Evolutionary conservation across 768 basidiomycete genomes (phyloP).

Genomic region (Amanita brunnescens): DNA sequence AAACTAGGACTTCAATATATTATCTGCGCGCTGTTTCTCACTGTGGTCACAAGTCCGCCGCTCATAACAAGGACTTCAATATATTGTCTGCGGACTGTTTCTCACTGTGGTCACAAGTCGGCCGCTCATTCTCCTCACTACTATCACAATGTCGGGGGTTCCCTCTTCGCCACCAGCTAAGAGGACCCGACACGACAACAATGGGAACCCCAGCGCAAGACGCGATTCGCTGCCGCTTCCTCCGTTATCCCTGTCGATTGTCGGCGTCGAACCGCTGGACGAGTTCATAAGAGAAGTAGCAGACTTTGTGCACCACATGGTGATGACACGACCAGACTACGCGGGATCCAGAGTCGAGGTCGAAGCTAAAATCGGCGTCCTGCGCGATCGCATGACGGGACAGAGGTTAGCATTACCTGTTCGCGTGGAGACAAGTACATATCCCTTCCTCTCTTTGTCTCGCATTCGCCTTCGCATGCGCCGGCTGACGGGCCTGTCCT

Average conservation of each 20-base stretch:
- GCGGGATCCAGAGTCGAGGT: slow-evolving; percentile 63
- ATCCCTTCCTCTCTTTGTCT: slow-evolving; percentile 6
- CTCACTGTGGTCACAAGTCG: too few species aligned
- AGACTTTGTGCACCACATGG: slow-evolving; percentile 76
- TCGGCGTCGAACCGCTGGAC: slow-evolving; percentile 85
- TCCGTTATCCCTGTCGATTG: slow-evolving; percentile 69
- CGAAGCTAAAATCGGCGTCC: slow-evolving; percentile 81
- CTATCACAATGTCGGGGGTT: not conserved
- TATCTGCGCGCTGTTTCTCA: not conserved
- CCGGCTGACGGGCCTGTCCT: slow-evolving; percentile 1
- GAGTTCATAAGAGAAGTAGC: slow-evolving; percentile 90
- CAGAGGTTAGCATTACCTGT: slow-evolving; percentile 63
- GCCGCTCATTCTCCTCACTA: not conserved
- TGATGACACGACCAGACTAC: slow-evolving; percentile 44
- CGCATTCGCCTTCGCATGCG: not conserved
- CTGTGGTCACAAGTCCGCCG: too few species aligned
- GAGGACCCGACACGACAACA: not conserved
- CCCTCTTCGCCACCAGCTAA: slow-evolving; percentile 2
- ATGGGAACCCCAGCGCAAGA: not conserved
- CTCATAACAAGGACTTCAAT: too few species aligned
- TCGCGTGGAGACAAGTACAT: slow-evolving; percentile 78
- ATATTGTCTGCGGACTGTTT: not conserved
- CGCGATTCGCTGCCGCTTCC: slow-evolving; percentile 34
- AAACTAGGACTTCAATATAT: not conserved
- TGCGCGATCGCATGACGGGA: slow-evolving; percentile 49